Evolutionary conservation across 2,329 filamentous ascomycete genomes (phyloP), one percentile per base, ranked within the genome.

Genomic region (Cytospora piceicola): DNA sequence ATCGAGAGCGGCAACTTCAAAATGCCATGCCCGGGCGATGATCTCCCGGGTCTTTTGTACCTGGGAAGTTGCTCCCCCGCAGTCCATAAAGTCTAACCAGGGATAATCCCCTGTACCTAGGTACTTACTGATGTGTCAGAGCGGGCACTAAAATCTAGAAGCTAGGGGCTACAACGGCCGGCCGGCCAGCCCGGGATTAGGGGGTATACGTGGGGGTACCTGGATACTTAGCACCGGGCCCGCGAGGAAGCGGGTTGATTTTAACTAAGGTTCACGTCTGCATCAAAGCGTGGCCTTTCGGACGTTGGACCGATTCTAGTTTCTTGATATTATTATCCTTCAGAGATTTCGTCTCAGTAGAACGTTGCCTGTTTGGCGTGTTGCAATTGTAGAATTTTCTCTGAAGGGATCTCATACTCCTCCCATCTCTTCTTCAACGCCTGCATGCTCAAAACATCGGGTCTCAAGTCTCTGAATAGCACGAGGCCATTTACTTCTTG

Each of bases 401-500:
- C 15, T 15, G 20, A 11, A 8, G 20, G n/a, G 42, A 5, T n/a
- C n/a, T n/a, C n/a, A 17, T 22, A 49, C 3, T 22, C n/a, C 32
- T 20, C 46, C 29, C 20, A 39, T 20, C n/a, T 20, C 20, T 15
- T n/a, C 8, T 46, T 36, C 15, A 49, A 29, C 24, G 9, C 7
- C 42, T n/a, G 6, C n/a, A 12, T 29, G 30, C 11, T 39, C 53
- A 39, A 51, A 27, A 17, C 22, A 1, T 42, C 14, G 15, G 15
- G 9, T 6, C 30, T 32, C 17, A 24, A 8, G 22, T 22, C 49
- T 30, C 27, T 24, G 8, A 5, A 11, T 4, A 4, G 8, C 17
- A 17, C 7, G 15, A 9, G 24, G 20, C 7, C 8, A 63, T 73
- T 73, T 61, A 91, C 73, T 93, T 95, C 81, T 96, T 97, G 52